Evolutionary conservation across 495 filamentous ascomycete genomes (phyloP), one percentile per base, ranked within the genome.

Genomic region (Xylaria scruposa): DNA sequence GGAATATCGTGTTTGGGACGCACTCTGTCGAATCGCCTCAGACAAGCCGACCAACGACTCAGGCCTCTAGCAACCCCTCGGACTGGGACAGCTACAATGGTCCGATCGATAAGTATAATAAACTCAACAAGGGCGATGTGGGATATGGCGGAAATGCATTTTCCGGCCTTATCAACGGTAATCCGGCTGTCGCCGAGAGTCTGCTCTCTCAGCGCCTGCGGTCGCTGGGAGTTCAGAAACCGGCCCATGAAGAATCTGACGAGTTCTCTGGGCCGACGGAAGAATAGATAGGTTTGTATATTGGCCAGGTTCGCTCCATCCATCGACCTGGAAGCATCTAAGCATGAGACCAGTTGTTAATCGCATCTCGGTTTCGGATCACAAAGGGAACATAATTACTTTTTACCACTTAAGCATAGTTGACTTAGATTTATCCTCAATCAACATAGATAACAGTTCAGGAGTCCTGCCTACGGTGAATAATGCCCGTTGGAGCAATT

Each of bases 131-230:
- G 75, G 90, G 88, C 19, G 90, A 93, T 76, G 79, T 82, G 17
- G 91, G 90, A 26, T 94, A 93, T 71, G 90, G 87, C 7, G 91
- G 90, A 12, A 87, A 90, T 73, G 82, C 85, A 13, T 90, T 87
- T 46, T 71, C 73, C 40, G 72, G 40, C 15, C 74, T 76, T 12
- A 77, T 78, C 44, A 75, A 76, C 56, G 76, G 70, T 21, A 76
- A 76, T 24, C 75, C 78, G 13, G 76, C 72, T 24, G 68, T 73
- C 12, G 72, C 82, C 4, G 84, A 85, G 66, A 80, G 85, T 3
- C 74, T 86, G 24, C 70, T 86, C 5, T 86, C 85, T 3, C 76
- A 86, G 56, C 75, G 83, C n/a, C 69, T 86, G 31, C 75, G 83
- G 47, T 82, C 81, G 0, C 68, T 85, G 7, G 83, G 83, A 6